Percentiles rank a stretch among this genome's conserved stretches.
These are phyloP conservation scores for Acanthamoeba royreba DNA, from an alignment of 208 protist genomes.

Conservation along the genomic window DNA sequence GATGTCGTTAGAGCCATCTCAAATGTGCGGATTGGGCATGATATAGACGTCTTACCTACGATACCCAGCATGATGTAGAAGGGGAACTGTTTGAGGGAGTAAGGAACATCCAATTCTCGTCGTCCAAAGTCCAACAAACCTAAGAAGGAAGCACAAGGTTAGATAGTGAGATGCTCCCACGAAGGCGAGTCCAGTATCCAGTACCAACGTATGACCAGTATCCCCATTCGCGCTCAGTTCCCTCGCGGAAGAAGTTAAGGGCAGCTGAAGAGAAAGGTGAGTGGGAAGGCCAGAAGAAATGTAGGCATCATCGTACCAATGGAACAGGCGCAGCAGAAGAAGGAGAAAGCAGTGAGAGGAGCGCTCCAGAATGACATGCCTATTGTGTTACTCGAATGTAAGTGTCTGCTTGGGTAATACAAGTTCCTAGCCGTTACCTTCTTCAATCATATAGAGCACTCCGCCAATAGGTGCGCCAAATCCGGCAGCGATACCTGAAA, in stretches of 20 bases:
- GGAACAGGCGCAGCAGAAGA: constrained; percentile 15
- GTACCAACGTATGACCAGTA: constrained; percentile 3
- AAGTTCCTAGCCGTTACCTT: neutral
- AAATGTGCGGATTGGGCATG: neutral
- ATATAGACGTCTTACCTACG: neutral
- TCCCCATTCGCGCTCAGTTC: neutral
- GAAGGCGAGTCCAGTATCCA: neutral
- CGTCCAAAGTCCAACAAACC: neutral
- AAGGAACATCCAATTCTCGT: neutral
- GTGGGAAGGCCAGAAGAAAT: neutral
- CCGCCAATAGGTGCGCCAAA: neutral
- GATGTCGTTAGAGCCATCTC: neutral
- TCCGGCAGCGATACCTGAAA: neutral
- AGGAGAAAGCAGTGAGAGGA: neutral
- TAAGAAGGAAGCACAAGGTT: neutral
- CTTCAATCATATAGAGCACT: neutral
- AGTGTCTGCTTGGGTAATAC: neutral
- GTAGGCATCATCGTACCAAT: neutral
- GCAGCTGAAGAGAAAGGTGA: neutral
- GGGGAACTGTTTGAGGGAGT: neutral
- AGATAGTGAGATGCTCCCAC: neutral
- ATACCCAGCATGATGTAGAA: constrained; percentile 17
- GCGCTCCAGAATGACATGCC: constrained; percentile 15
- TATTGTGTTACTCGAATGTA: neutral
- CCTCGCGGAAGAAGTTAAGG: constrained; percentile 11